Evolutionary conservation across 352 stramenopile species (phyloP).

Genomic region (Globisporangium camurandrum): DNA sequence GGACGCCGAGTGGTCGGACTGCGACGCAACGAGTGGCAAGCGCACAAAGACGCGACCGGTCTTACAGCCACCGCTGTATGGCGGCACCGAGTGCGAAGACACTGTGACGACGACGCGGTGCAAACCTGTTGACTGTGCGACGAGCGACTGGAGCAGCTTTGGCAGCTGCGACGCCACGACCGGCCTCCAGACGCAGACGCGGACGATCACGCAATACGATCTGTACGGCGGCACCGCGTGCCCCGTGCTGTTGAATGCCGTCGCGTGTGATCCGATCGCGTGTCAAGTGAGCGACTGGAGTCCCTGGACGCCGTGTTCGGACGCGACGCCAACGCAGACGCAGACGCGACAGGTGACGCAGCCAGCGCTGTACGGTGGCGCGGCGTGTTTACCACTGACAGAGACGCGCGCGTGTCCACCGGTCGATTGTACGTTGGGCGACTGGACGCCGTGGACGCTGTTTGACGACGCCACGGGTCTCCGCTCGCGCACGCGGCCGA

Average conservation of each 20-base stretch:
- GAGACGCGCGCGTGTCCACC: slow-evolving; percentile 29
- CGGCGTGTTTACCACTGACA: slow-evolving; percentile 14
- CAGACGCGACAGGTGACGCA: slow-evolving; percentile 24
- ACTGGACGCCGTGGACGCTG: slow-evolving; percentile 28
- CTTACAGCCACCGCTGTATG: slow-evolving; percentile 24
- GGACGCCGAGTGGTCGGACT: slow-evolving; percentile 22
- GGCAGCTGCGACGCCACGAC: slow-evolving; percentile 16
- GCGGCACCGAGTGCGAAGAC: slow-evolving; percentile 21
- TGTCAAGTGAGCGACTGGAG: slow-evolving; percentile 33
- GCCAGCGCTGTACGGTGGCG: slow-evolving; percentile 26
- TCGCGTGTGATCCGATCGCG: slow-evolving; percentile 32
- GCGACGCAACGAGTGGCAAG: slow-evolving; percentile 23
- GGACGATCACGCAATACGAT: slow-evolving; percentile 28
- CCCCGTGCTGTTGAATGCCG: slow-evolving; percentile 25
- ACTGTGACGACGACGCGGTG: slow-evolving; percentile 30
- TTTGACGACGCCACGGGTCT: slow-evolving; percentile 31
- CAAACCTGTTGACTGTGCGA: slow-evolving; percentile 41
- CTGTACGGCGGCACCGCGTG: slow-evolving; percentile 48
- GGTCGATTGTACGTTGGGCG: slow-evolving; percentile 34
- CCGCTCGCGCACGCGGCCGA: slow-evolving; percentile 19
- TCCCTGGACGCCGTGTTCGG: slow-evolving; percentile 43
- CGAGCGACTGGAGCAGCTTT: slow-evolving; percentile 28
- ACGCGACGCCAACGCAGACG: slow-evolving; percentile 15
- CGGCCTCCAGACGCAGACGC: slow-evolving; percentile 28
- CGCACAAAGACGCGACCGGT: slow-evolving; percentile 30